phyloP scores from a whole-genome alignment of 257 asterid species.

The Plantago ovata region DNA sequence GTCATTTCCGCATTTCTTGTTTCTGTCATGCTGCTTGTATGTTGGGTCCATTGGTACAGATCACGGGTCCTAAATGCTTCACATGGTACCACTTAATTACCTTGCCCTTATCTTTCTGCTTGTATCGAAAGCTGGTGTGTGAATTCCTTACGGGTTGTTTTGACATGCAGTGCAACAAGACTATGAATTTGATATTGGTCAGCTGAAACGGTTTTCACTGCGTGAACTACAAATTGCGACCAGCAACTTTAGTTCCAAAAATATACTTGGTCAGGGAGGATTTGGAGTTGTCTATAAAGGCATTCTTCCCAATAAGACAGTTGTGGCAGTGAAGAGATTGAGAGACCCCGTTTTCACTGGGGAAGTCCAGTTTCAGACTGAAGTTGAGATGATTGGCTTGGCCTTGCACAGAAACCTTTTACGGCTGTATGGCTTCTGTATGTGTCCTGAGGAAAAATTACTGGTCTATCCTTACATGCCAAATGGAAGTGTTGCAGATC shows the following conservation, averaged over 20 bases:
- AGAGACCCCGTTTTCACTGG: constrained; percentile 83
- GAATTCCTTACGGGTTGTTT: constrained; percentile 13
- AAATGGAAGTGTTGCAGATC: constrained; percentile 93
- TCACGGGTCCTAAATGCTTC: constrained; percentile 47
- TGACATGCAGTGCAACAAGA: constrained; percentile 73
- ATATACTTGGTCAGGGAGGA: constrained; percentile 88
- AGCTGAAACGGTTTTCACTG: constrained; percentile 66
- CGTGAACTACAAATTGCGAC: constrained; percentile 86
- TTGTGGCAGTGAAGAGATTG: constrained; percentile 78
- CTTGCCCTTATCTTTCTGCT: constrained; percentile 8
- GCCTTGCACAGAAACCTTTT: constrained; percentile 91
- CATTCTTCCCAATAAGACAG: constrained; percentile 57
- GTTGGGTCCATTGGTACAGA: constrained; percentile 72
- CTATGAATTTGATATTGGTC: constrained; percentile 55
- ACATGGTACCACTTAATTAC: constrained; percentile 40
- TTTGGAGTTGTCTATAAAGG: constrained; percentile 90
- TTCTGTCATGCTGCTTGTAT: constrained; percentile 46
- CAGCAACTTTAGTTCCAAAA: constrained; percentile 67
- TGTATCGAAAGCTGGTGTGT: constrained; percentile 1
- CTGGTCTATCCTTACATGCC: constrained; percentile 91
- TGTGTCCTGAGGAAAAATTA: constrained; percentile 77
- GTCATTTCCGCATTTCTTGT: constrained; percentile 52
- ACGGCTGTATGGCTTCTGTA: constrained; percentile 78
- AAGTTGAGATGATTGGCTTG: constrained; percentile 93
- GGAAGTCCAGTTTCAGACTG: constrained; percentile 93